Percentiles rank a stretch among this genome's conserved stretches.
Evolutionary conservation across 768 basidiomycete genomes (phyloP).

Genomic region (Serendipita sp.): DNA sequence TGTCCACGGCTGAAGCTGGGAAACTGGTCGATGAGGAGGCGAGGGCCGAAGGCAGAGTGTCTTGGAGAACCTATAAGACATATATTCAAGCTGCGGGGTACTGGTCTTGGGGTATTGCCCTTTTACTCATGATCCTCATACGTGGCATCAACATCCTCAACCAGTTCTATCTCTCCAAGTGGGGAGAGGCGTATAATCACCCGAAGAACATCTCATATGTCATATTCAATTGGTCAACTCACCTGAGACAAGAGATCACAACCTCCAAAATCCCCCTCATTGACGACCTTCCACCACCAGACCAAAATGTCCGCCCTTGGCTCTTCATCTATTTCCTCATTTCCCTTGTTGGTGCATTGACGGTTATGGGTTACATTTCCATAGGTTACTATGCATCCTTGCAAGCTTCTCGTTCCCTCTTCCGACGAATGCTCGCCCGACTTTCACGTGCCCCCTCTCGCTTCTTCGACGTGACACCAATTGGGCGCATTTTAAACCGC

Average conservation of each 20-base stretch:
- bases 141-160: constrained; percentile 39
- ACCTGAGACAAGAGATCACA: constrained; percentile 21
- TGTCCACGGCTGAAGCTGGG: constrained; percentile 20
- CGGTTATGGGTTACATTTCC: constrained; percentile 38
- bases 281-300: constrained; percentile 38
- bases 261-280: not conserved
- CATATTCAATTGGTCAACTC: not conserved
- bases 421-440: constrained; percentile 35
- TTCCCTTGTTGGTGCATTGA: constrained; percentile 40
- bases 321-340: constrained; percentile 47
- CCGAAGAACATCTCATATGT: constrained; percentile 18
- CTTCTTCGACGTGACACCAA: constrained; percentile 60
- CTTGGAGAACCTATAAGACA: constrained; percentile 40
- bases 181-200: constrained; percentile 48
- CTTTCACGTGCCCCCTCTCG: constrained; percentile 48
- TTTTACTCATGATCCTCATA: constrained; percentile 38
- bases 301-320: constrained; percentile 48
- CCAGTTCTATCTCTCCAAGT: constrained; percentile 50
- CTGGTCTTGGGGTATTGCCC: constrained; percentile 36
- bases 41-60: constrained; percentile 49
- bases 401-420: constrained; percentile 41
- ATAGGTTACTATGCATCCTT: constrained; percentile 56
- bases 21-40: constrained; percentile 48
- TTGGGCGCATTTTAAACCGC: constrained; percentile 65
- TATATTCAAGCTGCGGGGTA: constrained; percentile 50